Evolutionary conservation across 2,329 filamentous ascomycete genomes (phyloP).

Genomic region (Colletotrichum sp.): DNA sequence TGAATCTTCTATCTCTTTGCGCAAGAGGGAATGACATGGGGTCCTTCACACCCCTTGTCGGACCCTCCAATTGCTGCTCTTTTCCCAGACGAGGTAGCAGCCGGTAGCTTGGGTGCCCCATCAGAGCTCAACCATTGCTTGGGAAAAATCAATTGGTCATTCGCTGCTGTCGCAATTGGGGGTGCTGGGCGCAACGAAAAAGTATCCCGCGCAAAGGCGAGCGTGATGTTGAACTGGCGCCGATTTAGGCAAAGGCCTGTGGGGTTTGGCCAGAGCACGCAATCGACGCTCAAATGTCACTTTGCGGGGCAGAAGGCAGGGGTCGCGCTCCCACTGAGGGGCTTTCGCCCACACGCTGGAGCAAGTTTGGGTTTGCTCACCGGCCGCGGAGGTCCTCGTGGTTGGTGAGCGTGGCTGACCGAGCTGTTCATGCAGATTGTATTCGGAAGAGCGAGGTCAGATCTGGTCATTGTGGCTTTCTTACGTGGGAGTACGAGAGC

Average conservation of each 20-base stretch:
- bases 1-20: background rate
- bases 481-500: background rate
- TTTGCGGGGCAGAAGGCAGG: conserved; percentile 17
- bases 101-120: background rate
- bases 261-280: conserved; percentile 36
- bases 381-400: background rate
- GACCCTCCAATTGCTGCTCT: background rate
- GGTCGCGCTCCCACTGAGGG: background rate
- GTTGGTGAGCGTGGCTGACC: background rate
- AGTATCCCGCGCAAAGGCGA: background rate
- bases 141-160: background rate
- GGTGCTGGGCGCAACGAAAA: background rate
- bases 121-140: background rate
- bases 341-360: background rate
- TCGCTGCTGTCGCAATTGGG: background rate
- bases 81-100: background rate
- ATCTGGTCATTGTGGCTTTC: background rate
- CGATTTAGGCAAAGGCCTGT: conserved; percentile 29
- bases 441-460: background rate
- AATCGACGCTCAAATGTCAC: conserved; percentile 30
- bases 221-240: background rate
- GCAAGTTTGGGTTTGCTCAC: background rate
- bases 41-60: background rate
- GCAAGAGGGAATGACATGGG: background rate
- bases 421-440: background rate